Evolutionary conservation across 495 filamentous ascomycete species (phyloP).

Genomic region (Aspergillus sparsus): DNA sequence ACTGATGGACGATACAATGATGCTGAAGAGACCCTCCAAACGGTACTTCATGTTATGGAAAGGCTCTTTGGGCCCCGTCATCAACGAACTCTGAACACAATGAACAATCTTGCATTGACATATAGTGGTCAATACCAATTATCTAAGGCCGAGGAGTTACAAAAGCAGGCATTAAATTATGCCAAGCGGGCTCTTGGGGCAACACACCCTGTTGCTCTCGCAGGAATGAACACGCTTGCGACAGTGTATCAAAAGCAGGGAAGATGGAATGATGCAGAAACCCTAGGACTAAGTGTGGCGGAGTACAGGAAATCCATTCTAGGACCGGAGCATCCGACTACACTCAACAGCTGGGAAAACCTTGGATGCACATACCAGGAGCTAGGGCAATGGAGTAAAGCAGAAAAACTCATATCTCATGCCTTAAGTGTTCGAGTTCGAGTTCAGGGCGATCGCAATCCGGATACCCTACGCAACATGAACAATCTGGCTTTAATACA

Average conservation of each 20-base stretch:
- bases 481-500: not conserved
- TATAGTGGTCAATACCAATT: not conserved
- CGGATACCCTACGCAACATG: not conserved
- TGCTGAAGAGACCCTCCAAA: not conserved
- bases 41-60: not conserved
- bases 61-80: not conserved
- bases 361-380: slow-evolving; percentile 32
- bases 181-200: not conserved
- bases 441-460: not conserved
- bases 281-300: slow-evolving; percentile 30
- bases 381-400: slow-evolving; percentile 28
- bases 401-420: slow-evolving; percentile 27
- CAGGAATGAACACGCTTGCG: slow-evolving; percentile 29
- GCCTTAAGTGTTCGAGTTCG: not conserved
- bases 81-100: not conserved
- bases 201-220: slow-evolving; percentile 22
- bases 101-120: not conserved
- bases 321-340: slow-evolving; percentile 38
- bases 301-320: slow-evolving; percentile 29
- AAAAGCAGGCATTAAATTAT: not conserved
- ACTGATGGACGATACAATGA: not conserved
- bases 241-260: slow-evolving; percentile 33
- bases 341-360: slow-evolving; percentile 38
- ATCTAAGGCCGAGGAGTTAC: not conserved
- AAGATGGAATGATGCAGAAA: slow-evolving; percentile 39